phyloP scores from a whole-genome alignment of 495 filamentous ascomycete genomes.

The Lindgomyces ingoldianus region DNA sequence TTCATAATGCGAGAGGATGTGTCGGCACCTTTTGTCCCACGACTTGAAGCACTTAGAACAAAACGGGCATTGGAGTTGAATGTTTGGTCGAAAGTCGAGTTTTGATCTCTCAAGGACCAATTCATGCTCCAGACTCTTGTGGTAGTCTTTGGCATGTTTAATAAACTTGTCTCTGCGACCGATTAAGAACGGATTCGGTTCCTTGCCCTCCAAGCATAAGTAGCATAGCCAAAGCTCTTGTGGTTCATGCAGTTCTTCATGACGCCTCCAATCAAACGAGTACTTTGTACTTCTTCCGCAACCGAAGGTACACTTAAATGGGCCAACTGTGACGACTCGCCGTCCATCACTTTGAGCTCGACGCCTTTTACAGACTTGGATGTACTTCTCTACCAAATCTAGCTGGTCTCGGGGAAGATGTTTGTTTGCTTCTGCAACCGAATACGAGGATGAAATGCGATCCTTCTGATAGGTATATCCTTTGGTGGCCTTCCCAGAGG shows the following conservation, averaged over 20 bases:
- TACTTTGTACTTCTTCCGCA: constrained; percentile 32
- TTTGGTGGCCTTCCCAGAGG: too few species aligned
- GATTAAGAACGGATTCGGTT: constrained; percentile 25
- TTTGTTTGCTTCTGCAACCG: constrained; percentile 8
- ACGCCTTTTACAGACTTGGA: constrained; percentile 7
- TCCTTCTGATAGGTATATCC: too few species aligned
- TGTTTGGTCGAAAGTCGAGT: constrained; percentile 16
- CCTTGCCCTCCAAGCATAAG: constrained; percentile 9
- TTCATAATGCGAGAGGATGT: constrained; percentile 33
- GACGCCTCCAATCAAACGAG: constrained; percentile 31
- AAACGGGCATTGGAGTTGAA: constrained; percentile 17
- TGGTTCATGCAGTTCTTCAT: constrained; percentile 37
- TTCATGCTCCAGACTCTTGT: constrained; percentile 13
- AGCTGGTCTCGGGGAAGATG: constrained; percentile 11
- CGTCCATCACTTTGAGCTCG: constrained; percentile 28
- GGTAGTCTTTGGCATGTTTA: constrained; percentile 23
- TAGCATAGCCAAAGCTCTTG: constrained; percentile 35
- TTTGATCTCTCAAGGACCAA: constrained; percentile 26
- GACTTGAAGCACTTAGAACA: constrained; percentile 3
- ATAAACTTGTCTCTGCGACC: constrained; percentile 33
- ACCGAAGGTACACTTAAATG: constrained; percentile 26
- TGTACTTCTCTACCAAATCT: constrained; percentile 23
- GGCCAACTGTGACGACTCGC: constrained; percentile 21
- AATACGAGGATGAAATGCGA: too few species aligned
- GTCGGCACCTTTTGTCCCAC: constrained; percentile 30